Evolutionary conservation across 176 grass and related monocot genomes (phyloP), one percentile per base, ranked within the genome.

Genomic region (Urochloa ruziziensis): DNA sequence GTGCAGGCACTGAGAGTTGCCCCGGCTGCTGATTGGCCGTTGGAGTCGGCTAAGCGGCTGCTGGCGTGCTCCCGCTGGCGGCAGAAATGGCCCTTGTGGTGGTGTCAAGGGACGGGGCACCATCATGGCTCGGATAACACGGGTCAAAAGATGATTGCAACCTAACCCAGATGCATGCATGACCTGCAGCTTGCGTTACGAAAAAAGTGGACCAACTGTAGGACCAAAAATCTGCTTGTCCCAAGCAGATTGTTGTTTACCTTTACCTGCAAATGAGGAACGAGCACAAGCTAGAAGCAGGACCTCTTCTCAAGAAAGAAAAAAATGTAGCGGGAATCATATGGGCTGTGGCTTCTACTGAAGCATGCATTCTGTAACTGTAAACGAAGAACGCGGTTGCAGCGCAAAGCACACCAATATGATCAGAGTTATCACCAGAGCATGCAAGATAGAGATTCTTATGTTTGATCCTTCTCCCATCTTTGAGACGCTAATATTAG

Each of bases 61-160:
- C 62, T 85, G 10, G 53, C 49, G 77, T 35, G 10, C 25, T 40
- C 46, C 21, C 19, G 11, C 28, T 54, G 78, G 35, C 44, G 10
- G n/a, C 39, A 70, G 64, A 79, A 86, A 61, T 32, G 88, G 84
- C 88, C 73, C 66, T 51, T 79, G 47, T 10, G 66, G 32, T 24
- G 73, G 14, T 8, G 36, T 74, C 44, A 61, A 90, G 70, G 67
- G 88, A 17, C 87, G 70, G 67, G 88, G 83, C 87, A 53, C 58
- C 47, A 6, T 8, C 7, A 6, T 67, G 48, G 9, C 68, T 69
- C 81, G 0, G 59, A 35, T 71, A 40, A 52, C 28, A 54, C 35
- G 53, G 82, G 30, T 43, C 78, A 80, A 80, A 48, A 52, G 13
- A 49, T 27, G 56, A 8, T 24, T 60, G 49, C 37, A 51, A 30